These are phyloP conservation scores for Penicillium coffeae DNA, from an alignment of 495 filamentous ascomycete genomes.

Conservation along the genomic window DNA sequence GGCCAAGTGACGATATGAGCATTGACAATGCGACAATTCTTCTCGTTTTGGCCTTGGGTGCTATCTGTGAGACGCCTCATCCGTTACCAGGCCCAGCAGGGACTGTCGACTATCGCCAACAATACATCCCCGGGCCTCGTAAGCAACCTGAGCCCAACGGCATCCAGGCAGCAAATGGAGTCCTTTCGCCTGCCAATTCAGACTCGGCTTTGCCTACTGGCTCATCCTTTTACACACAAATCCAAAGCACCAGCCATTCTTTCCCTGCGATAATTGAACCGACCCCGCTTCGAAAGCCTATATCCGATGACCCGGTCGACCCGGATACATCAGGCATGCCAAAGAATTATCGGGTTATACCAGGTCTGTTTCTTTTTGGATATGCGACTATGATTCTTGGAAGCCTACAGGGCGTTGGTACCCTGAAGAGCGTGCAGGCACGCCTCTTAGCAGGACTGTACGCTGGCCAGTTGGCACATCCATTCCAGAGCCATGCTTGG, in stretches of 20 bases:
- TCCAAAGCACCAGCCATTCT: conserved; percentile 14
- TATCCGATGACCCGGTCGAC: conserved; percentile 2
- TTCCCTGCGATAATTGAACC: conserved; percentile 5
- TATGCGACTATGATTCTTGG: conserved; percentile 86
- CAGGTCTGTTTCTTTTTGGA: conserved; percentile 83
- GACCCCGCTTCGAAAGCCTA: background rate
- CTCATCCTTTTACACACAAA: conserved; percentile 18
- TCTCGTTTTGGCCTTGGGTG: conserved; percentile 79
- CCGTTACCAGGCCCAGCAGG: conserved; percentile 54
- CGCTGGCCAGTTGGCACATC: conserved; percentile 78
- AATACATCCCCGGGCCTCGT: conserved; percentile 25
- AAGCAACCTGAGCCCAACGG: background rate
- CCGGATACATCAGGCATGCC: conserved; percentile 15
- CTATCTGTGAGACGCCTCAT: conserved; percentile 65
- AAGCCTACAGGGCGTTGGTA: conserved; percentile 69
- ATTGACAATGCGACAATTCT: conserved; percentile 72
- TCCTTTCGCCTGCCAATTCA: conserved; percentile 26
- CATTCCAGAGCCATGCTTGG: conserved; percentile 87
- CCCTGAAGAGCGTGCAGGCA: conserved; percentile 79
- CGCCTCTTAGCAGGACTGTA: conserved; percentile 84
- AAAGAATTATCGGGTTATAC: conserved; percentile 81
- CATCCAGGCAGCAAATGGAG: conserved; percentile 11
- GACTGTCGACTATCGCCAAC: conserved; percentile 20
- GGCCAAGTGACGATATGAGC: conserved; percentile 30
- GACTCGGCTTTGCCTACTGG: conserved; percentile 15